A percentile compares a stretch with the other conserved stretches of the same genome.
These are phyloP conservation scores for Tolypocladium cylindrosporum DNA, from an alignment of 2,329 filamentous ascomycete species.

Conservation along the genomic window DNA sequence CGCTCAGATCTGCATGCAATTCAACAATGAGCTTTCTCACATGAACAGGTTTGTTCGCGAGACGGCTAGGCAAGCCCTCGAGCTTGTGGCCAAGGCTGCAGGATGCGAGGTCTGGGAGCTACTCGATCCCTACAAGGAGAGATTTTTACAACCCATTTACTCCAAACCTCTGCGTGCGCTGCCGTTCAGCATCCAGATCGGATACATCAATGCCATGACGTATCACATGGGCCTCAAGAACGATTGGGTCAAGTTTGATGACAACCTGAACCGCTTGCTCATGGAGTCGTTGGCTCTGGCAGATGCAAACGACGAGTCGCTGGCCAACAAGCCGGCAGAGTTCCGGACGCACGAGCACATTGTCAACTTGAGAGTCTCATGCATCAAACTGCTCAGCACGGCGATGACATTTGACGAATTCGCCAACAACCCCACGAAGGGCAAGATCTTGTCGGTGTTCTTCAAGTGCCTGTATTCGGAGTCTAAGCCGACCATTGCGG, in stretches of 20 bases:
- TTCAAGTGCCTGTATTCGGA: slow-evolving; percentile 97
- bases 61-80: slow-evolving; percentile 71
- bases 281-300: slow-evolving; percentile 91
- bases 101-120: slow-evolving; percentile 77
- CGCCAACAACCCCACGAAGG: slow-evolving; percentile 56
- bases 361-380: slow-evolving; percentile 82
- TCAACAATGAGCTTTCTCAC: slow-evolving; percentile 83
- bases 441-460: slow-evolving; percentile 82
- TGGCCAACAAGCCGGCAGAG: slow-evolving; percentile 87
- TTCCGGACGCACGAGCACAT: slow-evolving; percentile 95
- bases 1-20: slow-evolving; percentile 68
- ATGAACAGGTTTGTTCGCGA: slow-evolving; percentile 93
- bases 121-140: slow-evolving; percentile 80
- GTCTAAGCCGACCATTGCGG: slow-evolving; percentile 83
- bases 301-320: slow-evolving; percentile 85
- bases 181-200: slow-evolving; percentile 91
- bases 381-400: slow-evolving; percentile 84
- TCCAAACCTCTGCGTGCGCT: slow-evolving; percentile 88
- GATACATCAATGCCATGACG: slow-evolving; percentile 94
- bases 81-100: slow-evolving; percentile 70
- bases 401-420: slow-evolving; percentile 93
- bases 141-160: slow-evolving; percentile 84
- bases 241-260: slow-evolving; percentile 85
- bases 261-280: slow-evolving; percentile 78
- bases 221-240: slow-evolving; percentile 86